Base-by-base conservation (phyloP, 495 filamentous ascomycete genomes). In the Podospora conica region DNA sequence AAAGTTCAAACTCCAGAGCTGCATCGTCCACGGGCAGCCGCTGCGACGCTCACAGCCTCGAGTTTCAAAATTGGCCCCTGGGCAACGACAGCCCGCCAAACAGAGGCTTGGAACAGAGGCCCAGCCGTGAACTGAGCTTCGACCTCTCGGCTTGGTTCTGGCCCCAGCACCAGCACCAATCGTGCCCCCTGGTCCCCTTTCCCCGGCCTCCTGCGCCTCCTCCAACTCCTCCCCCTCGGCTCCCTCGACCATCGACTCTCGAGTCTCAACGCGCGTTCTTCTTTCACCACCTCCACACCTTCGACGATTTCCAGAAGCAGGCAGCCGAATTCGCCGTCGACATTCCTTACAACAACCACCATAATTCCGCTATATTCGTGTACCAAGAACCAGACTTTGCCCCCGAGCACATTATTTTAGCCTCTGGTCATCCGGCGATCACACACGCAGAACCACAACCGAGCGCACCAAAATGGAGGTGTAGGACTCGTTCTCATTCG, bases 331-430 rank as follows among this genome's bases (percentile, higher is more conserved):
- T 48, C 40, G 40, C 40, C 40, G 40, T 48, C 40, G 40, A 15
- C 40, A 48, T 48, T 48, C 57, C 11, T 59, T 59, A 11, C 57
- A 25, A n/a, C 27, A 20, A 59, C 6, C 25, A 22, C 7, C 9
- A 25, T 25, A n/a, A n/a, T 24, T 61, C 40, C 15, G 22, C 28
- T 23, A 53, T 22, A 22, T 61, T 10, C 9, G 9, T 18, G 61
- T 58, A 40, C 64, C 64, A 40, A 66, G 9, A 65, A 61, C 57
- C 64, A 66, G 48, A 66, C 12, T 60, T 40, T 12, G 53, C 48
- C 64, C 25, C n/a, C n/a, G n/a, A 58, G 59, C n/a, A 29, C 55
- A n/a, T 48, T 21, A 28, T 67, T 63, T 67, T 62, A 58, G 65
- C 53, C 65, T 59, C 25, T 63, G 33, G 60, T 57, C 40, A 57